These are phyloP conservation scores for Pholiota adiposa DNA, from an alignment of 1,284 basidiomycete species.

Conservation along the genomic window DNA sequence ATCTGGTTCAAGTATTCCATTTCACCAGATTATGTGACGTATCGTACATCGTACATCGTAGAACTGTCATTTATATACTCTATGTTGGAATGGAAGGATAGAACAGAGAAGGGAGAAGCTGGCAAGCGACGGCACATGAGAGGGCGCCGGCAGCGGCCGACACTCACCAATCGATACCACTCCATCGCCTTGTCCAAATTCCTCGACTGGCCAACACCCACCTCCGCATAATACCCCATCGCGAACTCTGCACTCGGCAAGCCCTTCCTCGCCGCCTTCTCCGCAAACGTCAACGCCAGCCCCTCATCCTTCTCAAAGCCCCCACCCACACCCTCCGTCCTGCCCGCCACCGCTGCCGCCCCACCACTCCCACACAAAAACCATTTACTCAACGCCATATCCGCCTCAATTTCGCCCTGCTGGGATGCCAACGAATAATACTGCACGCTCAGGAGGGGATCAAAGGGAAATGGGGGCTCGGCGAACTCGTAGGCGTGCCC, in stretches of 20 bases:
- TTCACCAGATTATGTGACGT: no score
- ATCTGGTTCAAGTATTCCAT: no score
- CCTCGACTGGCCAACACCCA: constrained; percentile 70
- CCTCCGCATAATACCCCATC: constrained; percentile 92
- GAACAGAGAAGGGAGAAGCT: no score
- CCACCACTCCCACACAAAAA: constrained; percentile 79
- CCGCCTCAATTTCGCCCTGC: constrained; percentile 88
- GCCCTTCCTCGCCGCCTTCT: constrained; percentile 85
- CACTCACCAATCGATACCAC: no score
- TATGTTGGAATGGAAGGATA: no score
- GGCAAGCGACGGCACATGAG: no score
- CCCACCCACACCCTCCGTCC: constrained; percentile 54
- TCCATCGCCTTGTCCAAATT: constrained; percentile 67
- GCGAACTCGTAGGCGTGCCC: constrained; percentile 94
- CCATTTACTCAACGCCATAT: constrained; percentile 96
- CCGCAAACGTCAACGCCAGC: constrained; percentile 88
- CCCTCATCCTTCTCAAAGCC: constrained; percentile 89
- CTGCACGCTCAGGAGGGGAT: constrained; percentile 89
- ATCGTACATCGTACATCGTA: no score
- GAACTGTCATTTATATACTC: no score
- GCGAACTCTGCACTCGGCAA: constrained; percentile 91
- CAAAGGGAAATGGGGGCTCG: constrained; percentile 83
- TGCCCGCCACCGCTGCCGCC: constrained; percentile 41
- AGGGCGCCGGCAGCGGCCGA: no score
- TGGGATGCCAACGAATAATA: constrained; percentile 90